These are phyloP conservation scores for Apophysomyces trapeziformis DNA, from an alignment of 371 early-diverging fungal genomes.

Conservation along the genomic window DNA sequence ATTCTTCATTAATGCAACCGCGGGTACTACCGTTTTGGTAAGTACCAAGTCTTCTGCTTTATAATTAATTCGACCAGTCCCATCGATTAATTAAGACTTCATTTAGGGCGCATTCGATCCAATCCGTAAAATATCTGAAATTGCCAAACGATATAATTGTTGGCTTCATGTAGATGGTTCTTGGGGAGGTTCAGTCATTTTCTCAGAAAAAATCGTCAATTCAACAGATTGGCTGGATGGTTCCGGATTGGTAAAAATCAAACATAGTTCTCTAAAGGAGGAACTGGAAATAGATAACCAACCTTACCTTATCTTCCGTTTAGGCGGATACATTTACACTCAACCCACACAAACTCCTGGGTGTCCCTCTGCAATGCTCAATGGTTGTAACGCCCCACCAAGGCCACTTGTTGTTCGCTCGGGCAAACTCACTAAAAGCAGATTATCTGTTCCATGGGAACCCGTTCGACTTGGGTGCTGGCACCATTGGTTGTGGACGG, in stretches of 20 bases:
- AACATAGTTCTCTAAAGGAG: not conserved
- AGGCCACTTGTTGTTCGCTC: constrained; percentile 50
- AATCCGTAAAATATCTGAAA: constrained; percentile 56
- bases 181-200: constrained; percentile 82
- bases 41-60: not conserved
- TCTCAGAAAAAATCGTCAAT: constrained; percentile 51
- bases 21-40: constrained; percentile 87
- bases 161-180: constrained; percentile 90
- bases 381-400: constrained; percentile 67
- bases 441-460: constrained; percentile 81
- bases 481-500: constrained; percentile 86
- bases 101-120: constrained; percentile 81
- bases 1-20: constrained; percentile 86
- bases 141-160: constrained; percentile 67
- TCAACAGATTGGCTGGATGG: constrained; percentile 57
- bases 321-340: constrained; percentile 76
- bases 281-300: not conserved
- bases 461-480: constrained; percentile 78
- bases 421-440: constrained; percentile 68
- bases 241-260: constrained; percentile 46
- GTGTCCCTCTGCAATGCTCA: constrained; percentile 85
- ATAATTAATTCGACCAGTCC: no score
- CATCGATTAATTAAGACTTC: not conserved
- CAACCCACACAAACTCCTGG: constrained; percentile 89
- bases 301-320: not conserved